Percentiles rank a stretch among this genome's conserved stretches.
Evolutionary conservation across 2,329 filamentous ascomycete species (phyloP).

Genomic region (Hysterium pulicare): DNA sequence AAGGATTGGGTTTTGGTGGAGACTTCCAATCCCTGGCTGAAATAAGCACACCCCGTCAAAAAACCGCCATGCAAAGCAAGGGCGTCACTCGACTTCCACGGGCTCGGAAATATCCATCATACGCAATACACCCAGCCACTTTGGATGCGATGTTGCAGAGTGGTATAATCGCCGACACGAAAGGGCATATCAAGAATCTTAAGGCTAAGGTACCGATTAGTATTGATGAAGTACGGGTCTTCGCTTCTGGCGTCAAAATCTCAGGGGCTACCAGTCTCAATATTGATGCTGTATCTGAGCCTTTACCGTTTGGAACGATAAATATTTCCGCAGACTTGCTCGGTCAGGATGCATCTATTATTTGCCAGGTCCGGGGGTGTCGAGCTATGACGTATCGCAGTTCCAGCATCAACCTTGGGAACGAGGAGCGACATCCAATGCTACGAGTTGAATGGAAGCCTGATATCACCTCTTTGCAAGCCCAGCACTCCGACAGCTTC

Average conservation of each 20-base stretch:
- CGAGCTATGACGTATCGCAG: conserved; percentile 2
- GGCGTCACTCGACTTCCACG: conserved; percentile 7
- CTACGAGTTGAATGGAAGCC: conserved; percentile 17
- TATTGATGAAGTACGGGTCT: conserved; percentile 5
- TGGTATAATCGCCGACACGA: conserved; percentile 14
- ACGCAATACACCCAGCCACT: conserved; percentile 17
- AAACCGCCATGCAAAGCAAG: conserved; percentile 1
- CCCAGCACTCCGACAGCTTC: too few species aligned
- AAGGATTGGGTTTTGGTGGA: conserved; percentile 4
- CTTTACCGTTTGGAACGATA: conserved; percentile 10
- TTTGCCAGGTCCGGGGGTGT: not conserved
- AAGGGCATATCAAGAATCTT: conserved; percentile 8
- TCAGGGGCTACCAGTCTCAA: not conserved
- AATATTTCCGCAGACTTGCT: conserved; percentile 7
- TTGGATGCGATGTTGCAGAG: conserved; percentile 20
- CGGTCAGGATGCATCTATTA: conserved; percentile 2
- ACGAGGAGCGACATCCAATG: conserved; percentile 12
- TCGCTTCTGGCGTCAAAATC: not conserved
- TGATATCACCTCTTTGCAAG: conserved; percentile 9
- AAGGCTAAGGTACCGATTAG: conserved; percentile 12
- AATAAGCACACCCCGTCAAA: conserved; percentile 1
- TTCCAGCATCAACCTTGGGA: conserved; percentile 3
- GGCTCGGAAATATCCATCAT: conserved; percentile 7
- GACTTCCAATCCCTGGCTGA: conserved; percentile 3
- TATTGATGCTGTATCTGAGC: not conserved